Percentiles rank a stretch among this genome's conserved stretches.
Conservation (phyloP, 305 asterid genomes). For the Rubia balearica region DNA sequence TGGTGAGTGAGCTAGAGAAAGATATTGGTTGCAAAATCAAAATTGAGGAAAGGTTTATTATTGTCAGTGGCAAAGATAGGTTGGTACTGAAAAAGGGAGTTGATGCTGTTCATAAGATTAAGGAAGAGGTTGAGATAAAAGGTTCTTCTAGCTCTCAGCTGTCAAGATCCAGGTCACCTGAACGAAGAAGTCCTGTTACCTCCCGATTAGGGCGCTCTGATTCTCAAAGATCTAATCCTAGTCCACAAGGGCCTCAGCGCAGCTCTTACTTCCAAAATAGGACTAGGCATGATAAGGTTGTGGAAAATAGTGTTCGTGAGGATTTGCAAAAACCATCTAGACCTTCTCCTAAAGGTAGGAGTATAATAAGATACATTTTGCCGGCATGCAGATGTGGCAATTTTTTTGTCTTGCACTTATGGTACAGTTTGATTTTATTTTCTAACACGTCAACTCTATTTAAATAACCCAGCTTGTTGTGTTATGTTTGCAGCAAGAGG, state of each 20-base stretch:
- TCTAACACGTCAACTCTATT: neutral
- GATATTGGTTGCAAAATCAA: slow-evolving; percentile 91
- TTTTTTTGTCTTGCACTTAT: neutral
- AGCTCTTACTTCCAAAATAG: slow-evolving; percentile 44
- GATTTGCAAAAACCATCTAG: slow-evolving; percentile 63
- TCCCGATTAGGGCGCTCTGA: slow-evolving; percentile 60
- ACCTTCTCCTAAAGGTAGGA: slow-evolving; percentile 81
- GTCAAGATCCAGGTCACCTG: slow-evolving; percentile 67
- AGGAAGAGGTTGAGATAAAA: slow-evolving; percentile 61
- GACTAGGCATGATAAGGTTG: slow-evolving; percentile 59
- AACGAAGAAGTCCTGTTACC: slow-evolving; percentile 63
- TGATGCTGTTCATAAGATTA: slow-evolving; percentile 82
- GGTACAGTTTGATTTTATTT: neutral
- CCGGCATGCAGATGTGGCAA: slow-evolving; percentile 7
- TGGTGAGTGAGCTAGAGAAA: slow-evolving; percentile 72
- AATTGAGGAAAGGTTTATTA: slow-evolving; percentile 84
- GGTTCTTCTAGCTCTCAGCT: slow-evolving; percentile 49
- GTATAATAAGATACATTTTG: slow-evolving; percentile 15
- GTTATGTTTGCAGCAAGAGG: slow-evolving; percentile 88
- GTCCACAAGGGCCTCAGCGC: slow-evolving; percentile 36
- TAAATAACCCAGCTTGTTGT: slow-evolving; percentile 32
- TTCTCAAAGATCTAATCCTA: slow-evolving; percentile 57
- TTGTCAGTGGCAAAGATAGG: slow-evolving; percentile 96
- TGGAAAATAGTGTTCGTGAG: slow-evolving; percentile 72
- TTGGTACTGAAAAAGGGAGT: slow-evolving; percentile 79